Percentiles rank a stretch among this genome's conserved stretches.
phyloP scores from a whole-genome alignment of 2,329 filamentous ascomycete genomes.

The Fusarium clavum region DNA sequence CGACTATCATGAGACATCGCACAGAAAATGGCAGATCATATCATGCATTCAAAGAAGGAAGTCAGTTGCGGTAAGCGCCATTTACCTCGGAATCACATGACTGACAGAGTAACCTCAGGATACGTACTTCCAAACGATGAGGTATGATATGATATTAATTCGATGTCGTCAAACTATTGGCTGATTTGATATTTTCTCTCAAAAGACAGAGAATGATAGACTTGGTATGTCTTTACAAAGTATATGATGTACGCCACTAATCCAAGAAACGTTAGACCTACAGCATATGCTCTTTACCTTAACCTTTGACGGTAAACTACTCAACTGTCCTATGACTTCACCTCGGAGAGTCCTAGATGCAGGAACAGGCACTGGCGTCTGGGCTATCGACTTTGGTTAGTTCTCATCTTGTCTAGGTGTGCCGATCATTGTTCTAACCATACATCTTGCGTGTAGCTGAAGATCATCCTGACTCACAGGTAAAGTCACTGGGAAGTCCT shows the following conservation, averaged over 20 bases:
- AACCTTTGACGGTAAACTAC: slow-evolving; percentile 49
- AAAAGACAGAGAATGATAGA: slow-evolving; percentile 1
- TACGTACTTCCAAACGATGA: slow-evolving; percentile 50
- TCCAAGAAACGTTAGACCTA: slow-evolving; percentile 42
- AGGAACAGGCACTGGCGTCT: slow-evolving; percentile 61
- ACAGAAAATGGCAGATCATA: slow-evolving; percentile 55
- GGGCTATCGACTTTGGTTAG: slow-evolving; percentile 57
- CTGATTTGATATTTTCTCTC: not conserved
- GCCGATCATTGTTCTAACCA: fast-evolving
- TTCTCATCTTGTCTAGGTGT: fast-evolving
- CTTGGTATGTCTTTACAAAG: not conserved
- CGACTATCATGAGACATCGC: slow-evolving; percentile 53
- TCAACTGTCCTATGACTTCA: slow-evolving; percentile 43
- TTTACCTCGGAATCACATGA: too few relatives aligned
- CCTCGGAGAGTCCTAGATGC: slow-evolving; percentile 56
- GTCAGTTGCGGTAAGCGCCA: slow-evolving; percentile 24
- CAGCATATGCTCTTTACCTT: slow-evolving; percentile 53
- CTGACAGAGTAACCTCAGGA: slow-evolving; percentile 15
- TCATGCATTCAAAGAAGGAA: slow-evolving; percentile 49
- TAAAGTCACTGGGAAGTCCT: not conserved
- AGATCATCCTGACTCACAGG: slow-evolving; percentile 49
- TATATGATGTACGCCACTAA: slow-evolving; percentile 10
- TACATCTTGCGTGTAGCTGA: slow-evolving; percentile 28
- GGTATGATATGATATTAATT: slow-evolving; percentile 24
- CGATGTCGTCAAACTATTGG: not conserved